Evolutionary conservation across 441 rosid species (phyloP).

Genomic region (Theobroma grandiflorum): DNA sequence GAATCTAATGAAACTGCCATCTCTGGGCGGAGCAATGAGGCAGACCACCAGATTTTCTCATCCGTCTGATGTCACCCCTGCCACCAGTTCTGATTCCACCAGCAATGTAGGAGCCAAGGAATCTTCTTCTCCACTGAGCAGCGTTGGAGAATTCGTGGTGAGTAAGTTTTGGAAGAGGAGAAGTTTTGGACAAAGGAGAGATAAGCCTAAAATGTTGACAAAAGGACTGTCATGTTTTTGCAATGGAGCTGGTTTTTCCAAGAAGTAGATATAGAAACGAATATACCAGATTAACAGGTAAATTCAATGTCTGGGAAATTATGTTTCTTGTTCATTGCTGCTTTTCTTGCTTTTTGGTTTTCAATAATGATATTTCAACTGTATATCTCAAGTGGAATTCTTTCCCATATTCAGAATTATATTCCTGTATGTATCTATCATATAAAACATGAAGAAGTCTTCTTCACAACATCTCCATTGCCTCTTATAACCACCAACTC

Average conservation of each 20-base stretch:
- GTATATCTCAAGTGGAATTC: background rate
- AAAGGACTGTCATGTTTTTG: slow-evolving; percentile 4
- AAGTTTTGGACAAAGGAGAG: slow-evolving; percentile 7
- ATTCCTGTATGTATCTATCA: background rate
- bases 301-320: background rate
- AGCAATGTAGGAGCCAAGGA: background rate
- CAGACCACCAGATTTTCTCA: background rate
- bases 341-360: background rate
- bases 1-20: slow-evolving; percentile 45
- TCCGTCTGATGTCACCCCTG: background rate
- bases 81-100: background rate
- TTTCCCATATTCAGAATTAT: background rate
- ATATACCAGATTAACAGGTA: background rate
- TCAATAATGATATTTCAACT: background rate
- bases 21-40: slow-evolving; percentile 29
- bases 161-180: slow-evolving; percentile 24
- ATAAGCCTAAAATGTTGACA: background rate
- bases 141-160: slow-evolving; percentile 21
- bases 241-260: slow-evolving; percentile 4
- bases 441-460: background rate
- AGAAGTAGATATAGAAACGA: background rate
- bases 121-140: slow-evolving; percentile 17
- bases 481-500: background rate
- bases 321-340: slow-evolving; percentile 17
- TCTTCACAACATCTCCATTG: background rate